Percentiles rank a stretch among this genome's conserved stretches.
Conservation (phyloP, 2,329 filamentous ascomycete genomes). For the Rasamsonia emersonii region DNA sequence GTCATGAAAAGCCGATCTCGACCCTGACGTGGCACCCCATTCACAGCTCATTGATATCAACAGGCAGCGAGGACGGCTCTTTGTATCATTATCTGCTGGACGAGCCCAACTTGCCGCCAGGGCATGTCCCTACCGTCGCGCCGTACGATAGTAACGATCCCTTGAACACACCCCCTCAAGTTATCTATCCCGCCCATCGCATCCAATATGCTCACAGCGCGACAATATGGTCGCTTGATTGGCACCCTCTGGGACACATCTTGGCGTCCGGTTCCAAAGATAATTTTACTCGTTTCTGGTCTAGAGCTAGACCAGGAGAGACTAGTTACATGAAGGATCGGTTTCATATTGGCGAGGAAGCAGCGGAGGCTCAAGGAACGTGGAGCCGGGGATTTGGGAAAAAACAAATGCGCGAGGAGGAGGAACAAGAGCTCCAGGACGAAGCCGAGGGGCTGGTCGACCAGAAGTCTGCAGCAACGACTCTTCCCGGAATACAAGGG, state of each 20-base stretch:
- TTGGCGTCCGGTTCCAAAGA: constrained; percentile 94
- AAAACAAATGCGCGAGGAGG: constrained; percentile 76
- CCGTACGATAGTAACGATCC: constrained; percentile 82
- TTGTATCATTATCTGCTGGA: constrained; percentile 93
- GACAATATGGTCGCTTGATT: constrained; percentile 95
- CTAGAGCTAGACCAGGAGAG: constrained; percentile 79
- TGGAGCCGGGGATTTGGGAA: constrained; percentile 75
- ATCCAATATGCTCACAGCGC: constrained; percentile 85
- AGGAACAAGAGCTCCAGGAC: constrained; percentile 87
- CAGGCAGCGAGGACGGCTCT: constrained; percentile 80
- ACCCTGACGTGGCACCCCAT: constrained; percentile 90
- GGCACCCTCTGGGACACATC: constrained; percentile 94
- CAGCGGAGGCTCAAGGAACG: constrained; percentile 89
- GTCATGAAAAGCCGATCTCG: constrained; percentile 93
- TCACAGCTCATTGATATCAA: constrained; percentile 80
- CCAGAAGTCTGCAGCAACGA: constrained; percentile 62
- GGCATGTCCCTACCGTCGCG: constrained; percentile 61
- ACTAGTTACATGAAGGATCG: constrained; percentile 77
- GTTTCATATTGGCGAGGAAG: constrained; percentile 90
- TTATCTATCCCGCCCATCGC: constrained; percentile 85
- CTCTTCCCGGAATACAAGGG: constrained; percentile 45
- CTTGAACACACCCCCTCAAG: constrained; percentile 69
- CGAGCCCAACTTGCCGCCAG: constrained; percentile 77
- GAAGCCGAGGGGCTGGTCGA: constrained; percentile 89
- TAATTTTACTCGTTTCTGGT: constrained; percentile 95